These are phyloP conservation scores for Mucor velutinosus DNA, from an alignment of 371 early-diverging fungal species.

Conservation along the genomic window DNA sequence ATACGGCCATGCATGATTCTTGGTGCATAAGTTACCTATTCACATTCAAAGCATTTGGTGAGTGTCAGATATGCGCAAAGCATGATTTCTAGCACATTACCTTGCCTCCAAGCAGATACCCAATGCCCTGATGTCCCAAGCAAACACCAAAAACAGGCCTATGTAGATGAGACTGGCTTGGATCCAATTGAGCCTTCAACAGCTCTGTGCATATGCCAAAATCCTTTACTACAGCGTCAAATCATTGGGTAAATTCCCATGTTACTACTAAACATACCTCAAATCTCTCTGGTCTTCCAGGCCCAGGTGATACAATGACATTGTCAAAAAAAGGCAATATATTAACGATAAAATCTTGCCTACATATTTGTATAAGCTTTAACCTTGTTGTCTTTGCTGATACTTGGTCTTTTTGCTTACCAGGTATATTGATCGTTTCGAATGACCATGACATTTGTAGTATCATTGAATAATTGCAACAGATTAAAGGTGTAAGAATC, in stretches of 20 bases:
- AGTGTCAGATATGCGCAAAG: no score
- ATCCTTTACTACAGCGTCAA: constrained; percentile 52
- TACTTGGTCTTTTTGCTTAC: no score
- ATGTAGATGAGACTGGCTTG: constrained; percentile 26
- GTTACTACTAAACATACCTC: constrained; percentile 27
- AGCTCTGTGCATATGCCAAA: constrained; percentile 82
- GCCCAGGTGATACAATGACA: constrained; percentile 93
- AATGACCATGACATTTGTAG: constrained; percentile 71
- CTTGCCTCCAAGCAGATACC: constrained; percentile 77
- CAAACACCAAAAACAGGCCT: constrained; percentile 97
- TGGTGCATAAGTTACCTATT: constrained; percentile 63
- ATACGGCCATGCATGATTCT: constrained; percentile 88
- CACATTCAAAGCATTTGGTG: background rate
- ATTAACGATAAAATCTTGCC: constrained; percentile 54
- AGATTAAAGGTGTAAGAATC: constrained; percentile 97
- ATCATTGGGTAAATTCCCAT: background rate
- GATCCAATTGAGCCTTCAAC: constrained; percentile 54
- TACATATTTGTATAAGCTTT: constrained; percentile 19
- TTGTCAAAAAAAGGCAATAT: constrained; percentile 87
- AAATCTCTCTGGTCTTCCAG: constrained; percentile 74
- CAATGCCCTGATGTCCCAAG: constrained; percentile 96
- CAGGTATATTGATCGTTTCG: constrained; percentile 90
- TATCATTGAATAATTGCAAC: constrained; percentile 66
- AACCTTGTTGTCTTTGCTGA: no score
- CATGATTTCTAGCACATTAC: constrained; percentile 32